A percentile compares a stretch with the other conserved stretches of the same genome.
Evolutionary conservation across 2,329 filamentous ascomycete genomes (phyloP).

Genomic region (Cordyceps javanica): DNA sequence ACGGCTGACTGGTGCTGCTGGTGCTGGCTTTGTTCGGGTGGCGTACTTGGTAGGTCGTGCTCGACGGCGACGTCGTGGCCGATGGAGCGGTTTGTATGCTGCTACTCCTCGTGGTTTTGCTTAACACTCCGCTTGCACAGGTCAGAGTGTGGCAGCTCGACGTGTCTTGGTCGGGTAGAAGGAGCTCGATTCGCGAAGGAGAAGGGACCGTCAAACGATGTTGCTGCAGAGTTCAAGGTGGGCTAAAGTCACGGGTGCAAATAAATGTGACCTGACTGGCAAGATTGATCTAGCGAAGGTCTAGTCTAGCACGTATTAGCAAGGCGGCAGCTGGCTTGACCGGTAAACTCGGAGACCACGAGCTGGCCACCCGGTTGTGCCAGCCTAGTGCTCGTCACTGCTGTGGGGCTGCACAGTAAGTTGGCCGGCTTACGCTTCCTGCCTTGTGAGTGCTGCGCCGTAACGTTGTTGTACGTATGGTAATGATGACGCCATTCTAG

Average conservation of each 20-base stretch:
- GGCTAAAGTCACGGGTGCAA: background rate
- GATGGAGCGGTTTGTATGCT: background rate
- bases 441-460: too few species aligned
- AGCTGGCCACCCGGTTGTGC: too few species aligned
- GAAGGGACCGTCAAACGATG: background rate
- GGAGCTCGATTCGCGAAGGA: background rate
- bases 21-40: background rate
- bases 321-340: too few species aligned
- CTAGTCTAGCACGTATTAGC: background rate
- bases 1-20: background rate
- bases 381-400: background rate
- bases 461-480: too few species aligned
- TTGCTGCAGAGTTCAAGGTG: background rate
- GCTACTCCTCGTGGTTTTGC: background rate
- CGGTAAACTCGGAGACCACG: too few species aligned
- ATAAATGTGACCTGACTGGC: background rate
- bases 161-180: background rate
- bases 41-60: too few species aligned
- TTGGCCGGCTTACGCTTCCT: background rate
- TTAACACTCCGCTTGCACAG: background rate
- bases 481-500: too few species aligned
- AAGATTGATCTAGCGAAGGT: background rate
- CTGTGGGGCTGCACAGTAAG: background rate
- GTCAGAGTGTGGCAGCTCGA: background rate
- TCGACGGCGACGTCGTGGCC: background rate